Evolutionary conservation across 2,329 filamentous ascomycete species (phyloP).

Genomic region (Nannizziopsis barbatae): DNA sequence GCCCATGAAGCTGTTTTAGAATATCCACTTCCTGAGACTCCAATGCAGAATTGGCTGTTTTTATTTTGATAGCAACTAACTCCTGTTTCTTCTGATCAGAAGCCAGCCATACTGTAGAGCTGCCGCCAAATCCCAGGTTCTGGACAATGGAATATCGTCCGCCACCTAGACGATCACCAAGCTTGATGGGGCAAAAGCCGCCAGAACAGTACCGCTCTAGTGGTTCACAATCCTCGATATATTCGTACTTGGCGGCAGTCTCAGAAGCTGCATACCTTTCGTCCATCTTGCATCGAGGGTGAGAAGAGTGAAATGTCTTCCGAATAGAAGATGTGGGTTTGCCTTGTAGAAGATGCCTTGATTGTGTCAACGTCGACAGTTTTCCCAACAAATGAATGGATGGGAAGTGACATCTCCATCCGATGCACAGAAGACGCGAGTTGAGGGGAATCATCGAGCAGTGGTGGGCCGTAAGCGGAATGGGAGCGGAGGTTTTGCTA

Average conservation of each 20-base stretch:
- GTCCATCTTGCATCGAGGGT: conserved; percentile 7
- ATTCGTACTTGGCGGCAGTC: conserved; percentile 11
- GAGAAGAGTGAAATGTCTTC: conserved; percentile 9
- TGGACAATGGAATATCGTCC: conserved; percentile 14
- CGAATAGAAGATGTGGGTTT: conserved; percentile 7
- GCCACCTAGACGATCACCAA: conserved; percentile 12
- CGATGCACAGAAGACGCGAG: no score
- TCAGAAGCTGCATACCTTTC: conserved; percentile 9
- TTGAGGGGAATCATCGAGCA: no score
- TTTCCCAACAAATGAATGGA: no score
- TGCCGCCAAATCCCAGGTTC: conserved; percentile 14
- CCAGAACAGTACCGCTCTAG: conserved; percentile 13
- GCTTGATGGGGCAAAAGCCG: conserved; percentile 12
- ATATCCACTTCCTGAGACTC: conserved; percentile 13
- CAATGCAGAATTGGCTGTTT: conserved; percentile 10
- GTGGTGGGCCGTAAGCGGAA: no score
- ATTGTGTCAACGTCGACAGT: conserved; percentile 7
- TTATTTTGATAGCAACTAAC: conserved; percentile 14
- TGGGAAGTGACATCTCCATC: no score
- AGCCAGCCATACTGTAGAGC: conserved; percentile 15
- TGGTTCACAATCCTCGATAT: conserved; percentile 14
- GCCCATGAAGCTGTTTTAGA: conserved; percentile 11
- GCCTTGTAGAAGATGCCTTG: conserved; percentile 8
- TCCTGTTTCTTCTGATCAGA: conserved; percentile 13
- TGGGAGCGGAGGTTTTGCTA: no score